Percentiles rank a stretch among this genome's conserved stretches.
Evolutionary conservation across 495 filamentous ascomycete species (phyloP).

Genomic region (Xylaria longipes): DNA sequence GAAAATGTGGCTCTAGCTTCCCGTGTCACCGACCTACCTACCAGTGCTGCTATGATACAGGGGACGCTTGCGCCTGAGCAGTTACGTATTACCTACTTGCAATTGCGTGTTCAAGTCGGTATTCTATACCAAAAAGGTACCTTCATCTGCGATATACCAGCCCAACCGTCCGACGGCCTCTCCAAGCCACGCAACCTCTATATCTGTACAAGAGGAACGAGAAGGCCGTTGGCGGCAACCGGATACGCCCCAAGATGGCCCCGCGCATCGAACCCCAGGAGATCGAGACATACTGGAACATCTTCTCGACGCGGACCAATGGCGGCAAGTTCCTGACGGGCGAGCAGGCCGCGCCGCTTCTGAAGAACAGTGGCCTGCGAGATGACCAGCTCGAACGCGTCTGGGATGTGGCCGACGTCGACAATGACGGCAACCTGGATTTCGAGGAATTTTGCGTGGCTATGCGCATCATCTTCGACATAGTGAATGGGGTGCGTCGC

Average conservation of each 20-base stretch:
- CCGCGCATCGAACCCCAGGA: slow-evolving; percentile 93
- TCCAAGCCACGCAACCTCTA: background rate
- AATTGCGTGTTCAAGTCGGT: background rate
- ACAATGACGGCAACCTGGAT: slow-evolving; percentile 94
- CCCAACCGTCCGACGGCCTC: background rate
- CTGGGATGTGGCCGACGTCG: slow-evolving; percentile 97
- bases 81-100: slow-evolving; percentile 21
- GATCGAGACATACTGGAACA: slow-evolving; percentile 99
- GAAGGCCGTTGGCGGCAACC: slow-evolving; percentile 13
- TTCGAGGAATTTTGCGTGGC: slow-evolving; percentile 99
- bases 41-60: background rate
- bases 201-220: background rate
- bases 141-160: background rate
- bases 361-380: slow-evolving; percentile 91
- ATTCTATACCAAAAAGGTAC: background rate
- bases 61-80: slow-evolving; percentile 12
- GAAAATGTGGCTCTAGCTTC: slow-evolving; percentile 10
- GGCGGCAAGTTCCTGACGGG: slow-evolving; percentile 86
- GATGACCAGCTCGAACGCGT: slow-evolving; percentile 96
- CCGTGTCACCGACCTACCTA: background rate
- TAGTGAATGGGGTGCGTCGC: slow-evolving; percentile 86
- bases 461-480: slow-evolving; percentile 95
- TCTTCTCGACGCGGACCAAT: slow-evolving; percentile 84
- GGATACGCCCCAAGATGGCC: slow-evolving; percentile 55
- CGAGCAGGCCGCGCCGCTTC: slow-evolving; percentile 88